Conservation (phyloP, 345 rosid species). For the Arabis hirsuta region DNA sequence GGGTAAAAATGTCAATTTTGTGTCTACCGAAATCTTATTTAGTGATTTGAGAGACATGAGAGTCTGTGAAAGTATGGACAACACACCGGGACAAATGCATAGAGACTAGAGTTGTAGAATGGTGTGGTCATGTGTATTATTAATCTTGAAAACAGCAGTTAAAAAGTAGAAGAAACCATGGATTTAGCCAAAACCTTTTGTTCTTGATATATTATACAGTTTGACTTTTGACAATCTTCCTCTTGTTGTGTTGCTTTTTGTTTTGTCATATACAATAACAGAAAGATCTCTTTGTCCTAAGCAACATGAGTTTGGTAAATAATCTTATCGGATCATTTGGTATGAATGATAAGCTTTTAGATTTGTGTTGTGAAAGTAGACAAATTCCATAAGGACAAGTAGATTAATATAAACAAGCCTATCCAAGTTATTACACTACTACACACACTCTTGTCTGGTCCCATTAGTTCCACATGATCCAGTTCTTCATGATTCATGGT, state of each 20-base stretch:
- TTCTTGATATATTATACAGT: constrained; percentile 12
- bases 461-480: constrained; percentile 20
- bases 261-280: constrained; percentile 9
- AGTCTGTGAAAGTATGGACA: constrained; percentile 41
- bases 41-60: constrained; percentile 44
- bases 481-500: neutral
- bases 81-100: constrained; percentile 46
- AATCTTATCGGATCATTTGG: constrained; percentile 37
- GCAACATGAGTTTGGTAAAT: constrained; percentile 32
- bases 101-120: constrained; percentile 37
- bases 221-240: constrained; percentile 27
- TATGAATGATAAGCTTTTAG: constrained; percentile 24
- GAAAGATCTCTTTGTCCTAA: constrained; percentile 31
- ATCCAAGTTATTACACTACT: constrained; percentile 33
- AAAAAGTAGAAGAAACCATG: constrained; percentile 30
- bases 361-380: constrained; percentile 43
- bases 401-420: constrained; percentile 25
- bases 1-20: constrained; percentile 3
- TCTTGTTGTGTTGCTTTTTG: constrained; percentile 44
- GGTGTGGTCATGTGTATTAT: constrained; percentile 43
- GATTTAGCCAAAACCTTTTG: constrained; percentile 36
- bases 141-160: constrained; percentile 26
- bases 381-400: constrained; percentile 55
- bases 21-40: constrained; percentile 23
- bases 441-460: constrained; percentile 29